Conservation (phyloP, 768 basidiomycete species). For the Sutorius australiensis region DNA sequence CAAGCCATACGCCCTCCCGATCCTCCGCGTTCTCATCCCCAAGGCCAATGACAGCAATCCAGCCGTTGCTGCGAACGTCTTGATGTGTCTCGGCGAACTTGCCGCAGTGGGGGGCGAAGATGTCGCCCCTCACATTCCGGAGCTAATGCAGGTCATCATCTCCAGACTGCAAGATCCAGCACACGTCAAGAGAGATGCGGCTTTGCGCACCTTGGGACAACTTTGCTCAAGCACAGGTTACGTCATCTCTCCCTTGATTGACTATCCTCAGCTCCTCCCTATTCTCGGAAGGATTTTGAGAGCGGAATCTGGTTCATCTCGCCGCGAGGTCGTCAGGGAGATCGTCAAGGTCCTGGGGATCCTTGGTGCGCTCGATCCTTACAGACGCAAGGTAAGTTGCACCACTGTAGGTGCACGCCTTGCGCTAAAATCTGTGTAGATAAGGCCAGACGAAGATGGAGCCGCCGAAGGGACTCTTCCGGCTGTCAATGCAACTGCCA, state of each 20-base stretch:
- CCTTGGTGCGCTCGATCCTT: constrained; percentile 94
- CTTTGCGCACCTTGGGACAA: constrained; percentile 90
- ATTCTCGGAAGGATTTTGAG: constrained; percentile 80
- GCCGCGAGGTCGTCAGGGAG: constrained; percentile 90
- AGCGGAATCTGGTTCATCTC: constrained; percentile 69
- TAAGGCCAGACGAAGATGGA: constrained; percentile 61
- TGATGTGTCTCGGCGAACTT: constrained; percentile 93
- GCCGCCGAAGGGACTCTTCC: constrained; percentile 56
- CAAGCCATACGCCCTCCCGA: constrained; percentile 92
- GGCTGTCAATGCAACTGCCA: constrained; percentile 65
- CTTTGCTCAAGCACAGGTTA: constrained; percentile 94
- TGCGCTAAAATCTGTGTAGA: constrained; percentile 32
- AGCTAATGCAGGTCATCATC: constrained; percentile 89
- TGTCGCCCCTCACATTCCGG: constrained; percentile 73
- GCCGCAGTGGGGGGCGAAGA: constrained; percentile 93
- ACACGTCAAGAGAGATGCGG: constrained; percentile 86
- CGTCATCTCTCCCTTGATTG: constrained; percentile 85
- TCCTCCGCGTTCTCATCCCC: constrained; percentile 86
- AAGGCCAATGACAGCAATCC: constrained; percentile 86
- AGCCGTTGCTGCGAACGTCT: constrained; percentile 85
- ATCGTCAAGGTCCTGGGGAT: constrained; percentile 95
- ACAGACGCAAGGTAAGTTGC: constrained; percentile 75
- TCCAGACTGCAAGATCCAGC: constrained; percentile 87
- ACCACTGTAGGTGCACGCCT: neutral
- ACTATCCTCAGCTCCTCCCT: constrained; percentile 87